A percentile compares a stretch with the other conserved stretches of the same genome.
These are phyloP conservation scores for Apiospora aurea DNA, from an alignment of 2,329 filamentous ascomycete genomes.

Conservation along the genomic window DNA sequence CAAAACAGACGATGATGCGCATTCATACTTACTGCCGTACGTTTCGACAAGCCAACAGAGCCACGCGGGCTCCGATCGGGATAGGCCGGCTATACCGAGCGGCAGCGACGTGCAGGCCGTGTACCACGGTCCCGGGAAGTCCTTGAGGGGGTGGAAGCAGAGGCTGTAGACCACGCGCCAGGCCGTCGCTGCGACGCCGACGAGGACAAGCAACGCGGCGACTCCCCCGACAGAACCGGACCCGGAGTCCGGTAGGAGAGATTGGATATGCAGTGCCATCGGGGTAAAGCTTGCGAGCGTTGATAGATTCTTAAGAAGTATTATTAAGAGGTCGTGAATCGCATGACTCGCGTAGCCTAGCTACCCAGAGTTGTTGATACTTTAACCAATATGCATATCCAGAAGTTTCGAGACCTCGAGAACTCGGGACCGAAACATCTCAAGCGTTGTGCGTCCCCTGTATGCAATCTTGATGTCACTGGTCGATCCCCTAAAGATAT, in stretches of 20 bases:
- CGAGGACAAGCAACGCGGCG: background rate
- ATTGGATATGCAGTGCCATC: background rate
- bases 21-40: slow-evolving; percentile 29
- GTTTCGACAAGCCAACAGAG: slow-evolving; percentile 33
- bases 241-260: background rate
- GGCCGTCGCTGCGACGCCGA: background rate
- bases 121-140: slow-evolving; percentile 37
- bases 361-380: too few relatives aligned
- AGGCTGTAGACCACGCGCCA: slow-evolving; percentile 30
- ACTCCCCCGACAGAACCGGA: background rate
- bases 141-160: slow-evolving; percentile 35
- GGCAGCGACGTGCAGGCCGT: slow-evolving; percentile 33
- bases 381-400: too few relatives aligned
- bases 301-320: too few relatives aligned
- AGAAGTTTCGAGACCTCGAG: too few relatives aligned
- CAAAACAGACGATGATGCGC: background rate
- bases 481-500: background rate
- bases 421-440: too few relatives aligned
- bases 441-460: too few relatives aligned
- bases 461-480: background rate
- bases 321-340: too few relatives aligned
- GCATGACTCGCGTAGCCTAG: too few relatives aligned
- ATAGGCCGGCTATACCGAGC: slow-evolving; percentile 32
- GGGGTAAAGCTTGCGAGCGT: background rate
- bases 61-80: slow-evolving; percentile 33